A percentile compares a stretch with the other conserved stretches of the same genome.
These are phyloP conservation scores for Flueggea neowawraea DNA, from an alignment of 441 rosid species.

Conservation along the genomic window DNA sequence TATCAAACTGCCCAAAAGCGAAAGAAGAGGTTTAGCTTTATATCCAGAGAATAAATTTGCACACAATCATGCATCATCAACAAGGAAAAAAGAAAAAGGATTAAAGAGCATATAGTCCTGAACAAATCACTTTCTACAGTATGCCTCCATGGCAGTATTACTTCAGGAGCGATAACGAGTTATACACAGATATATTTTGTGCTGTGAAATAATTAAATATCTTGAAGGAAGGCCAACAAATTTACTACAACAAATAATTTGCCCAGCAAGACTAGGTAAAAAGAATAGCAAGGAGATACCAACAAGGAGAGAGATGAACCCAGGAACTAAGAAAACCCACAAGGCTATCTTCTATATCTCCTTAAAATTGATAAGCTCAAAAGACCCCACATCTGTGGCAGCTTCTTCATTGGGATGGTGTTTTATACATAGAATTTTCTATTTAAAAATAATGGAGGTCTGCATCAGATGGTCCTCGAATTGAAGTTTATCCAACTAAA, in stretches of 20 bases:
- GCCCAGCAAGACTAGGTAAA: too few relatives aligned
- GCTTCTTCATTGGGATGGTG: slow-evolving; percentile 28
- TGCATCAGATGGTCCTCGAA: slow-evolving; percentile 27
- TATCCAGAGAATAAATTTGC: neutral
- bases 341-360: slow-evolving; percentile 19
- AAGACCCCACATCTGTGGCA: slow-evolving; percentile 32
- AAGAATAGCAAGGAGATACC: too few relatives aligned
- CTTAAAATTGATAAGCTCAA: slow-evolving; percentile 38
- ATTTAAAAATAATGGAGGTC: slow-evolving; percentile 31
- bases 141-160: too few relatives aligned
- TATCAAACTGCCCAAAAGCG: slow-evolving; percentile 64
- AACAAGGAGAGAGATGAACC: too few relatives aligned
- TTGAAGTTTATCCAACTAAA: slow-evolving; percentile 6
- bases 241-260: too few relatives aligned
- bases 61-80: neutral
- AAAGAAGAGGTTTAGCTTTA: slow-evolving; percentile 11
- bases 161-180: too few relatives aligned
- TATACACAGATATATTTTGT: too few relatives aligned
- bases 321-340: too few relatives aligned
- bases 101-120: slow-evolving; percentile 11
- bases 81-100: neutral
- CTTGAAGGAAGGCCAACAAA: too few relatives aligned
- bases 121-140: too few relatives aligned
- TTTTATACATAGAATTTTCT: slow-evolving; percentile 27
- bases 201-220: too few relatives aligned